Percentiles rank a stretch among this genome's conserved stretches.
phyloP scores from a whole-genome alignment of 495 filamentous ascomycete genomes.

The Penicillium paradoxum region DNA sequence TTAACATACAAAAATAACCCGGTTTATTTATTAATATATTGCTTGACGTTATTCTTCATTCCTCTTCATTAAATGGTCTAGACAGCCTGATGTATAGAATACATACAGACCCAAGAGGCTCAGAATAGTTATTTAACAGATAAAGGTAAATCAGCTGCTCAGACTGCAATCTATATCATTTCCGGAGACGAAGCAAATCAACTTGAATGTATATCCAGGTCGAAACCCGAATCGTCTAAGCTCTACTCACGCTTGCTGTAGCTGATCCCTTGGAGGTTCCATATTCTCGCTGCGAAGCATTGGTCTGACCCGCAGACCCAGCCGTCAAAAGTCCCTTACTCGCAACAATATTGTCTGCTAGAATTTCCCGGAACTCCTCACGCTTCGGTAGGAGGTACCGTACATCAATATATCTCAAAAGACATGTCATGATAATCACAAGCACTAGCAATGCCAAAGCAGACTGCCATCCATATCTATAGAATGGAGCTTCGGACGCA shows the following conservation, averaged over 20 bases:
- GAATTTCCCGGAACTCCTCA: slow-evolving; percentile 15
- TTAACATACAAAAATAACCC: too few species aligned
- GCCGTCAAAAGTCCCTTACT: slow-evolving; percentile 10
- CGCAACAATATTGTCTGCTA: slow-evolving; percentile 14
- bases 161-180: too few species aligned
- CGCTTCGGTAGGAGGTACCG: slow-evolving; percentile 25
- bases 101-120: too few species aligned
- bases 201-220: not conserved
- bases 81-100: too few species aligned
- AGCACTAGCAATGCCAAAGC: slow-evolving; percentile 24
- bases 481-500: slow-evolving; percentile 28
- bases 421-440: slow-evolving; percentile 28
- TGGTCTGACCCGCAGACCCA: not conserved
- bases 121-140: too few species aligned
- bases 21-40: too few species aligned
- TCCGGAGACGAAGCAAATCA: too few species aligned
- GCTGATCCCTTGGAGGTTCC: not conserved
- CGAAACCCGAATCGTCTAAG: not conserved
- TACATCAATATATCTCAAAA: slow-evolving; percentile 25
- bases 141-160: too few species aligned
- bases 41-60: too few species aligned
- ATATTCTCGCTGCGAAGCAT: not conserved
- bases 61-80: too few species aligned
- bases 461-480: slow-evolving; percentile 30
- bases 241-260: not conserved